Conservation (phyloP, 2,329 filamentous ascomycete species). For the Fusarium vanettenii region DNA sequence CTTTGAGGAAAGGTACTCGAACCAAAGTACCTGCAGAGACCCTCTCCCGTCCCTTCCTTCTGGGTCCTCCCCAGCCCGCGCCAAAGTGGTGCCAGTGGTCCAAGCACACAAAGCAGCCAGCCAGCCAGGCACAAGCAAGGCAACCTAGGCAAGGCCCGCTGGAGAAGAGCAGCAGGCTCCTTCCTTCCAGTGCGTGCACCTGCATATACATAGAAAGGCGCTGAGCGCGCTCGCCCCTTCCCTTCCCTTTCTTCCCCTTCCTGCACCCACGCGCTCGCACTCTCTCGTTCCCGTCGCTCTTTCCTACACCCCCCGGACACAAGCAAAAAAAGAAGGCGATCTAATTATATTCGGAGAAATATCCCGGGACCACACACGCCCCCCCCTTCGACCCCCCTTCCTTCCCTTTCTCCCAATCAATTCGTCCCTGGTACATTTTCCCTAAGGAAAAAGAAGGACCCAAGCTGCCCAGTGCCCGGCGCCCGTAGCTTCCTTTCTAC, state of each 20-base stretch:
- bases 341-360: constrained; percentile 42
- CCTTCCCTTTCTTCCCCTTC: background rate
- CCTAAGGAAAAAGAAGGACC: background rate
- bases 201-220: background rate
- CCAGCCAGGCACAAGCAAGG: background rate
- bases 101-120: background rate
- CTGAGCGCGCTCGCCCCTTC: background rate
- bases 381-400: background rate
- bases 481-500: constrained; percentile 34
- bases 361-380: constrained; percentile 13
- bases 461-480: constrained; percentile 27
- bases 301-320: constrained; percentile 10
- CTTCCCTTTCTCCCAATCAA: background rate
- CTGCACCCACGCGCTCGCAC: background rate
- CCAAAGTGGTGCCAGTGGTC: background rate
- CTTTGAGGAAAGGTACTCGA: constrained; percentile 16
- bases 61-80: constrained; percentile 8
- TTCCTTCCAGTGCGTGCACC: background rate
- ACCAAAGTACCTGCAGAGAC: constrained; percentile 11
- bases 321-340: constrained; percentile 24
- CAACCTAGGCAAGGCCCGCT: constrained; percentile 2
- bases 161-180: constrained; percentile 6
- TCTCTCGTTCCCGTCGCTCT: background rate
- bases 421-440: background rate
- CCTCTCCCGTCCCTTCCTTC: constrained; percentile 30